Evolutionary conservation across 2,329 filamentous ascomycete species (phyloP).

Genomic region (Aspergillus flavus): DNA sequence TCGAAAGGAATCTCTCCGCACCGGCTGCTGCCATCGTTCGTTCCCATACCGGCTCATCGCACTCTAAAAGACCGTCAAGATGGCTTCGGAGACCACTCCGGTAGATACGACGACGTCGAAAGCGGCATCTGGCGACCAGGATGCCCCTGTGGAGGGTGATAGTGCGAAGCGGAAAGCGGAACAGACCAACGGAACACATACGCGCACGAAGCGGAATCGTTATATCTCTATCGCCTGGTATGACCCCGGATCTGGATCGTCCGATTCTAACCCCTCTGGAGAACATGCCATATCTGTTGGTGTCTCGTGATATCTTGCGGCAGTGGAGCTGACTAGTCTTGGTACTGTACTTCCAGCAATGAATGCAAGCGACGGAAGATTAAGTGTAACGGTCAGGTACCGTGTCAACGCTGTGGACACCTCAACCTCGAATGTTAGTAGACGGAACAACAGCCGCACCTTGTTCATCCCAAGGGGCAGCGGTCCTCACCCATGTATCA

Average conservation of each 20-base stretch:
- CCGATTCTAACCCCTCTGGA: background rate
- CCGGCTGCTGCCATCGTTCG: slow-evolving; percentile 23
- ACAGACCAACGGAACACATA: slow-evolving; percentile 49
- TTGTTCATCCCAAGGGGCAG: background rate
- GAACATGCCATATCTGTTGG: background rate
- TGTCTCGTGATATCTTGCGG: background rate
- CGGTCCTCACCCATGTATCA: background rate
- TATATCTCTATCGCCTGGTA: slow-evolving; percentile 70
- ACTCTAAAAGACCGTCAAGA: slow-evolving; percentile 15
- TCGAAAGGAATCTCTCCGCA: slow-evolving; percentile 41
- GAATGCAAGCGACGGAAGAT: slow-evolving; percentile 69
- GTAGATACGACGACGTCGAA: slow-evolving; percentile 30
- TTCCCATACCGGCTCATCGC: slow-evolving; percentile 10
- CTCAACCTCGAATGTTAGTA: slow-evolving; percentile 59
- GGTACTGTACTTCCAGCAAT: slow-evolving; percentile 48
- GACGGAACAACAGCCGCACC: slow-evolving; percentile 4
- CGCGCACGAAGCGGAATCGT: slow-evolving; percentile 65
- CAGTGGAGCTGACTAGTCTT: slow-evolving; percentile 15
- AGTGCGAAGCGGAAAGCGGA: slow-evolving; percentile 47
- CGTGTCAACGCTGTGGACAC: slow-evolving; percentile 67
- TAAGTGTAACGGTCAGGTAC: slow-evolving; percentile 67
- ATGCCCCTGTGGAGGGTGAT: slow-evolving; percentile 27
- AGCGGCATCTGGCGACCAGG: slow-evolving; percentile 26
- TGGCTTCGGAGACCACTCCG: slow-evolving; percentile 40
- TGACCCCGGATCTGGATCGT: slow-evolving; percentile 26